A percentile compares a stretch with the other conserved stretches of the same genome.
These are phyloP conservation scores for Bretschneidera sinensis DNA, from an alignment of 345 rosid species.

Conservation along the genomic window DNA sequence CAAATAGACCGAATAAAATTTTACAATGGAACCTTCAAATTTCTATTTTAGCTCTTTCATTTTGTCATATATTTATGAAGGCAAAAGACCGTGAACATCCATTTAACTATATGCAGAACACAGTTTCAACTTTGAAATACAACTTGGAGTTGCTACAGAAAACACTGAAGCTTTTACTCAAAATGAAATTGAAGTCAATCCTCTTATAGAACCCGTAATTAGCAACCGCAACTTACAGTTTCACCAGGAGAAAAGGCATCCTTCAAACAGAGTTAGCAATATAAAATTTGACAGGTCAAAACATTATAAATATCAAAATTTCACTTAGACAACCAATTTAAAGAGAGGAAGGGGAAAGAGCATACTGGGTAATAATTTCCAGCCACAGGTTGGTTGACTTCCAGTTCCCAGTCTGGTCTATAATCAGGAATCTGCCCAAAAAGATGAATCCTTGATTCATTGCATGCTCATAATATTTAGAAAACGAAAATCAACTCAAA, in stretches of 20 bases:
- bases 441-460: conserved; percentile 12
- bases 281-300: not conserved
- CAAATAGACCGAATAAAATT: too few species aligned
- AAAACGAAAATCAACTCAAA: conserved; percentile 5
- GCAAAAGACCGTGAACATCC: too few species aligned
- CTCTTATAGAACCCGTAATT: too few species aligned
- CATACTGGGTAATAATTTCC: conserved; percentile 97
- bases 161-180: too few species aligned
- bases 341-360: not conserved
- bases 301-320: not conserved
- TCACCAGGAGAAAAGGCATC: not conserved
- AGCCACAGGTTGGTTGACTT: conserved; percentile 88
- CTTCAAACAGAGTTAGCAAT: not conserved
- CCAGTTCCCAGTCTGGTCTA: conserved; percentile 85
- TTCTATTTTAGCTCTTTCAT: too few species aligned
- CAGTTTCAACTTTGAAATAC: too few species aligned
- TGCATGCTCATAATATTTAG: conserved; percentile 8
- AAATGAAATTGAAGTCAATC: too few species aligned
- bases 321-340: not conserved
- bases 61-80: too few species aligned
- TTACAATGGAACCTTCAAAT: too few species aligned
- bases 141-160: too few species aligned
- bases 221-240: too few species aligned
- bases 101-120: too few species aligned
- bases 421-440: conserved; percentile 83